Base-by-base conservation (phyloP, 306 rosid species). In the Fagus crenata region DNA sequence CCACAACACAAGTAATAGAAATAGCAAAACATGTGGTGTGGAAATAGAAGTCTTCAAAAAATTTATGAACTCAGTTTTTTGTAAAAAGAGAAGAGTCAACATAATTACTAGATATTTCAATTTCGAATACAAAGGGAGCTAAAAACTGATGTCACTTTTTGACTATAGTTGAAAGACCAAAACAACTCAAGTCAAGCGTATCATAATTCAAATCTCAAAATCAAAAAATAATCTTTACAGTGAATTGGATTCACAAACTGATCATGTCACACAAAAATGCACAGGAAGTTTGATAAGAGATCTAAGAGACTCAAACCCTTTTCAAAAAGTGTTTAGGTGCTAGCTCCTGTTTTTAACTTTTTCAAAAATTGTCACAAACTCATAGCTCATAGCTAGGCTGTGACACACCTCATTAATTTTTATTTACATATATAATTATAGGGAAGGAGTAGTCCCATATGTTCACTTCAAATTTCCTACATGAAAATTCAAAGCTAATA, bases 51-150 rank as follows among this genome's bases (percentile, higher is more conserved):
- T 9, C 64, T 22, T 28, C 64, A 58, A 31, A 58, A 58, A 58
- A 58, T 58, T 58, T 22, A 58, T 0, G 64, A 22, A 22, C 28
- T 22, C 28, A 22, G 28, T 22, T n/a, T 22, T 58, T 9, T 18
- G 32, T 58, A 4, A 7, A 67, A 7, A n/a, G 35, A 41, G 7
- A 14, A 64, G 46, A 49, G 78, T 73, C 78, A 74, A 74, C 46
- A 32, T 41, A 74, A 49, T 54, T 42, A 2, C 32, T 4, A 33
- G 37, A 15, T 42, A 6, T 59, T 36, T 39, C 70, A 13, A 43
- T 37, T 67, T 74, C 37, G 15, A 51, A 13, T 42, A 53, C 59
- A 61, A 22, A 73, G 63, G 69, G 55, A 65, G 59, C 58, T 32
- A 14, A n/a, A 22, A 55, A 2, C 1, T 56, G 51, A 2, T 0